A percentile compares a stretch with the other conserved stretches of the same genome.
Conservation (phyloP, 2,329 filamentous ascomycete genomes). For the Rutstroemia sp. region DNA sequence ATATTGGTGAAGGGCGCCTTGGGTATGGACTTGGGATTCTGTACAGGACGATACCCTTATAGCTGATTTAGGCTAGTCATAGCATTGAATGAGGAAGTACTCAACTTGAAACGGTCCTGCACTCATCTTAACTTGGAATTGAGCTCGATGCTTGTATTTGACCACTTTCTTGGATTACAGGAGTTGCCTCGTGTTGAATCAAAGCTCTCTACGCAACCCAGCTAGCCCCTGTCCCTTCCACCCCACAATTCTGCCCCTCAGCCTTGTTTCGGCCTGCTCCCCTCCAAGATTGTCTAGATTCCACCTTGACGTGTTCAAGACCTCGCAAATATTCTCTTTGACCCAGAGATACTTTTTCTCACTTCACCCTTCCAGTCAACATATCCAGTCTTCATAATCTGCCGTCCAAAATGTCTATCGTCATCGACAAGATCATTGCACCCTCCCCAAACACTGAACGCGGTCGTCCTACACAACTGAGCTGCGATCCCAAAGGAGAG, state of each 20-base stretch:
- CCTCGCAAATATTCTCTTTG: neutral
- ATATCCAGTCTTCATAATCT: neutral
- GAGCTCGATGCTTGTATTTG: too few species aligned
- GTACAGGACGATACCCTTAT: constrained; percentile 24
- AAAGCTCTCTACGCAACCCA: too few species aligned
- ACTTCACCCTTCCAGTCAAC: neutral
- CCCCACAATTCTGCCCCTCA: constrained; percentile 2
- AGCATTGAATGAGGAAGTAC: neutral
- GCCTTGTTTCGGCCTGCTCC: constrained; percentile 3
- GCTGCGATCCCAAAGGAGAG: constrained; percentile 81
- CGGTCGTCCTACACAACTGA: constrained; percentile 83
- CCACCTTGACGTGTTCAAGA: neutral
- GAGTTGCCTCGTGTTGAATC: neutral
- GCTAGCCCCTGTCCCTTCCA: too few species aligned
- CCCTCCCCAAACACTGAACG: constrained; percentile 76
- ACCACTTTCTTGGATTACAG: too few species aligned
- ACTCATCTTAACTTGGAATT: too few species aligned
- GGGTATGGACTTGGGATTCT: constrained; percentile 12
- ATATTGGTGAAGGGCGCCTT: constrained; percentile 13
- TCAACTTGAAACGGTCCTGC: too few species aligned
- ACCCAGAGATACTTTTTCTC: neutral
- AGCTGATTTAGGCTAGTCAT: neutral
- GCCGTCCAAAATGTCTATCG: constrained; percentile 37
- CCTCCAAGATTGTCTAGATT: neutral
- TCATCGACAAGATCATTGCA: constrained; percentile 67